Base-by-base conservation (phyloP, 2,329 filamentous ascomycete genomes). In the Paramyrothecium roridum region DNA sequence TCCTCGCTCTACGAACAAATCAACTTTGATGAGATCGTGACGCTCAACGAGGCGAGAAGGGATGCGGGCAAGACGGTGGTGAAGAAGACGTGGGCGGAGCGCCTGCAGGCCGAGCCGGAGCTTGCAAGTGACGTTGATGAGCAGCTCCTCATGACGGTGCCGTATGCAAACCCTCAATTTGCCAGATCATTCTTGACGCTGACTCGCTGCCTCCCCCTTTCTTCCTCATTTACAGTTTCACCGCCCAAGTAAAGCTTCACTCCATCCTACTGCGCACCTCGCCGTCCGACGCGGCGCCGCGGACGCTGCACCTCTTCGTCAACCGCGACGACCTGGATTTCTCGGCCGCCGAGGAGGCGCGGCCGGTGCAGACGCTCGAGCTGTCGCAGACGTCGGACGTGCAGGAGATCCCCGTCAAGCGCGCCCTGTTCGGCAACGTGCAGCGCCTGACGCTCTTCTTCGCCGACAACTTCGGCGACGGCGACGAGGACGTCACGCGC, bases 291-390 rank as follows among this genome's bases (percentile, higher is more conserved):
- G 84, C 82, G 22, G 91, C 92, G 3, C 95, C 95, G 2, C 84
- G 83, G 59, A 97, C 91, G 3, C 79, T 98, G 49, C 92, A 93
- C 68, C 78, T 99, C 49, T 96, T 91, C 77, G 80, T 90, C 75
- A 99, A 99, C 80, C 85, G 87, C 56, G 85, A 91, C 59, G 87
- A 93, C 72, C 77, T 99, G 57, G 95, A 98, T 76, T 99, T 98
- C 73, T 74, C 78, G 49, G 82, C 85, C 0, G 93, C 89, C 21
- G 81, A 86, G 46, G 88, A 93, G 50, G 76, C 86, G 40, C 66
- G 79, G 16, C 83, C 91, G 0, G 89, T 88, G 2, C 93, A 97
- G 70, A 85, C 78, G 3, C 80, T 98, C 47, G 85, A 90, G 67
- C 81, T 97, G 16, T 84, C 88, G 3, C 90, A 89, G 68, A 91